phyloP scores from a whole-genome alignment of 192 early-diverging fungal genomes.

The Coemansia sp. region DNA sequence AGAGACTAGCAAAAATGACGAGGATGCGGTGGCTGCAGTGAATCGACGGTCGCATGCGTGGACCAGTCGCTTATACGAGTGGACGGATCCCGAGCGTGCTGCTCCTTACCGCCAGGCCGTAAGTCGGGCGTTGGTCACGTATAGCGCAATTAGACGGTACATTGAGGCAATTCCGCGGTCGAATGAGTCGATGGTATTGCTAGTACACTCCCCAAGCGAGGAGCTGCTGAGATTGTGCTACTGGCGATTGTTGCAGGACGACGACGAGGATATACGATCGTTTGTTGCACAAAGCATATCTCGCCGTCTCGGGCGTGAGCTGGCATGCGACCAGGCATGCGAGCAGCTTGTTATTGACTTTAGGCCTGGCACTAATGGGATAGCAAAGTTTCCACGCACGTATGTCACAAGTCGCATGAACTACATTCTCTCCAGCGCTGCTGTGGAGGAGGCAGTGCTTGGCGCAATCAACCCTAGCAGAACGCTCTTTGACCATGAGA shows the following conservation, averaged over 20 bases:
- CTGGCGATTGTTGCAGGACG: constrained; percentile 66
- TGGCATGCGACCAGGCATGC: constrained; percentile 53
- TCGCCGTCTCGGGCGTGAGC: constrained; percentile 32
- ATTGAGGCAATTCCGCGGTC: constrained; percentile 8
- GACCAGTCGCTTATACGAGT: constrained; percentile 48
- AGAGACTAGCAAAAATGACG: neutral
- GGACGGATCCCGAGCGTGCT: constrained; percentile 47
- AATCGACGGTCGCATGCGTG: constrained; percentile 28
- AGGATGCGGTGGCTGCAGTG: constrained; percentile 4
- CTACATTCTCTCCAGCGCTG: neutral
- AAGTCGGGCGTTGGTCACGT: constrained; percentile 40
- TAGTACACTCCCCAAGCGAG: constrained; percentile 28
- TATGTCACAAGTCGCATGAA: constrained; percentile 33
- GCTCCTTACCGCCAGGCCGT: constrained; percentile 43
- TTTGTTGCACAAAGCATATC: constrained; percentile 63
- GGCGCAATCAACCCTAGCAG: constrained; percentile 52
- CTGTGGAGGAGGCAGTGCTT: constrained; percentile 11
- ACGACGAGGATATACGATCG: constrained; percentile 75
- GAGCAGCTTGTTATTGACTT: constrained; percentile 61
- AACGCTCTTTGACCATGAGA: constrained; percentile 78
- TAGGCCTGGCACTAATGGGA: constrained; percentile 42
- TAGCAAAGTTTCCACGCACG: constrained; percentile 31
- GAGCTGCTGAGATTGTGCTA: constrained; percentile 57
- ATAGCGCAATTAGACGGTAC: constrained; percentile 42
- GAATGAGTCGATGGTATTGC: constrained; percentile 3